phyloP scores from a whole-genome alignment of 2,329 filamentous ascomycete species.

The Alternaria viburni region DNA sequence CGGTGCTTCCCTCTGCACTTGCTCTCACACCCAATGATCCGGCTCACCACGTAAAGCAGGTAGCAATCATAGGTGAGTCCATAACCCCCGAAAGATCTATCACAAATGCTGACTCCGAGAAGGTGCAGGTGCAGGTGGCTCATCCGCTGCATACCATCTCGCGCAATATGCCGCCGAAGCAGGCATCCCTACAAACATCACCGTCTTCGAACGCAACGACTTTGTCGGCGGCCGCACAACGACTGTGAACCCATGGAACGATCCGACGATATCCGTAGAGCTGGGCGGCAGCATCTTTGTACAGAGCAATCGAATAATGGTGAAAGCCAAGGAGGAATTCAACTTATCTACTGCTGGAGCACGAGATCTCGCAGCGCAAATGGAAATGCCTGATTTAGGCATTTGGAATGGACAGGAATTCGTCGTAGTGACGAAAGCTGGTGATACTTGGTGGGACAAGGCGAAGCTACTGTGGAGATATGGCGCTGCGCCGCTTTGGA shows the following conservation, averaged over 20 bases:
- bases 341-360: conserved; percentile 61
- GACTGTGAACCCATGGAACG: conserved; percentile 77
- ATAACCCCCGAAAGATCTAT: too few relatives aligned
- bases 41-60: conserved; percentile 33
- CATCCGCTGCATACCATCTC: conserved; percentile 85
- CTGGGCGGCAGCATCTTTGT: conserved; percentile 94
- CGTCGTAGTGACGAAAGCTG: conserved; percentile 68
- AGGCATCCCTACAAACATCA: conserved; percentile 74
- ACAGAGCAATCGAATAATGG: conserved; percentile 79
- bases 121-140: conserved; percentile 90
- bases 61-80: conserved; percentile 47
- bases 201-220: conserved; percentile 79
- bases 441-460: conserved; percentile 77
- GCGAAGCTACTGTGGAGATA: conserved; percentile 85
- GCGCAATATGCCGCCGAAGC: conserved; percentile 69
- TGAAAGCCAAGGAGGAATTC: conserved; percentile 73
- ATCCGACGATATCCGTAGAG: conserved; percentile 74
- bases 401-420: conserved; percentile 85
- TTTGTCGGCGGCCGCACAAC: conserved; percentile 86
- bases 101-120: conserved; percentile 8
- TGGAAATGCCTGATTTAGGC: conserved; percentile 61
- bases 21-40: conserved; percentile 24
- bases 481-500: conserved; percentile 76
- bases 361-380: conserved; percentile 40
- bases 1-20: conserved; percentile 23